phyloP scores from a whole-genome alignment of 768 basidiomycete species.

The Cytidiella melzeri region DNA sequence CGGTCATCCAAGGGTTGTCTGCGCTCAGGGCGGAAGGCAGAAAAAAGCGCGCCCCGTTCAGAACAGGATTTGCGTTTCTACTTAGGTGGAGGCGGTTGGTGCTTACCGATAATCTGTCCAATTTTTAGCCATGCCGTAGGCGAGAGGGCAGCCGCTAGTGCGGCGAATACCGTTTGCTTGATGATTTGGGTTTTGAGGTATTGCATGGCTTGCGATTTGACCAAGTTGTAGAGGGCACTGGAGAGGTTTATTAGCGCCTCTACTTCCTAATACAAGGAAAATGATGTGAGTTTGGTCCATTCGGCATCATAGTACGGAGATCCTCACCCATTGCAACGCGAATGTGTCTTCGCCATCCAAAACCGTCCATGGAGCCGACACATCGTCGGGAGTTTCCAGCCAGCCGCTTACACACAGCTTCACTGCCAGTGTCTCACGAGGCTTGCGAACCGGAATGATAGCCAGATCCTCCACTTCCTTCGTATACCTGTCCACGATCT shows the following conservation, averaged over 20 bases:
- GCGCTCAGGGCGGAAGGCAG: not conserved
- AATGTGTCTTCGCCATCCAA: constrained; percentile 44
- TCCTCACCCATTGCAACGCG: constrained; percentile 50
- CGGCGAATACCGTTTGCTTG: constrained; percentile 44
- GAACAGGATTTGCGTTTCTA: no score
- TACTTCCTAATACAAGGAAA: constrained; percentile 37
- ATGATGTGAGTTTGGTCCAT: no score
- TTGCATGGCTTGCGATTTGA: constrained; percentile 44
- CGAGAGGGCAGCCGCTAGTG: constrained; percentile 42
- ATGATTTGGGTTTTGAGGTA: constrained; percentile 44
- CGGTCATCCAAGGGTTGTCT: constrained; percentile 61
- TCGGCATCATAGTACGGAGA: no score
- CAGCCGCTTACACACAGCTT: constrained; percentile 53
- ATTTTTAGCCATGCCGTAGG: constrained; percentile 46
- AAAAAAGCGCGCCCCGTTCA: not conserved
- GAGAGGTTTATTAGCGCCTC: constrained; percentile 46
- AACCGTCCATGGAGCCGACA: constrained; percentile 47
- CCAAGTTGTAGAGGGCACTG: constrained; percentile 36
- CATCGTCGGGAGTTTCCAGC: constrained; percentile 38
- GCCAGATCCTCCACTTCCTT: constrained; percentile 48
- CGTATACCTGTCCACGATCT: constrained; percentile 45
- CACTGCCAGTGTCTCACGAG: constrained; percentile 41
- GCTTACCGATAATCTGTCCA: constrained; percentile 46
- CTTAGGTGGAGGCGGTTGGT: not conserved
- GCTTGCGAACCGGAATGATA: constrained; percentile 38